Evolutionary conservation across 176 grass and related monocot species (phyloP), one percentile per base, ranked within the genome.

Genomic region (Juncus effusus): DNA sequence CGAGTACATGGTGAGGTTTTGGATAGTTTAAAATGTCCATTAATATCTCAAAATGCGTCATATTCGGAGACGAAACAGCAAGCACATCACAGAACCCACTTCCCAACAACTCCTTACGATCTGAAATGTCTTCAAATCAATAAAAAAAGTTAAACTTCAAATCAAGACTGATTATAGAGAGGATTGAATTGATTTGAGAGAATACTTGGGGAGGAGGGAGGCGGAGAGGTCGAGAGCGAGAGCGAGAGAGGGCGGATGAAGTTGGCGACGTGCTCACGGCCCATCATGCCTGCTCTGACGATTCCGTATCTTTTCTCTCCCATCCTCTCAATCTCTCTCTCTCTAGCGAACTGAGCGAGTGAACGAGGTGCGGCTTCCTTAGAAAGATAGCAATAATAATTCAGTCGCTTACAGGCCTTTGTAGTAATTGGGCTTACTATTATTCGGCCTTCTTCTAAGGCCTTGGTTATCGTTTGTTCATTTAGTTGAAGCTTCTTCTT

Each of bases 261-360:
- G 66, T 91, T 96, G 53, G 78, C 59, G 62, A 96, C 72, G 62
- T 96, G 92, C 82, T 96, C 91, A 76, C 91, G 51, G 19, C 91
- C 91, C 91, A 96, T 96, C 87, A 96, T 96, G 61, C 91, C 91
- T 40, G 88, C 84, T 37, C 91, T 84, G 2, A 96, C 74, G 16
- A 96, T 91, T 41, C 87, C 92, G 62, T 96, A 96, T 76, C 92
- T 78, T 52, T 85, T 77, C 71, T 44, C 59, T 42, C 28, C 42
- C 80, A 7, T 76, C 41, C 13, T 28, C 13, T 16, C 36, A 28
- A 28, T 28, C 19, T 28, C 19, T 28, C 19, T 0, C 19, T 28
- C 19, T 28, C n/a, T n/a, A n/a, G n/a, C n/a, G n/a, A n/a, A 28
- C 19, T 28, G 19, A 28, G 19, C 19, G 19, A 28, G 19, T 28